These are phyloP conservation scores for Marchantia paleacea DNA, from an alignment of 225 moss, liverwort and hornwort species.

Conservation along the genomic window DNA sequence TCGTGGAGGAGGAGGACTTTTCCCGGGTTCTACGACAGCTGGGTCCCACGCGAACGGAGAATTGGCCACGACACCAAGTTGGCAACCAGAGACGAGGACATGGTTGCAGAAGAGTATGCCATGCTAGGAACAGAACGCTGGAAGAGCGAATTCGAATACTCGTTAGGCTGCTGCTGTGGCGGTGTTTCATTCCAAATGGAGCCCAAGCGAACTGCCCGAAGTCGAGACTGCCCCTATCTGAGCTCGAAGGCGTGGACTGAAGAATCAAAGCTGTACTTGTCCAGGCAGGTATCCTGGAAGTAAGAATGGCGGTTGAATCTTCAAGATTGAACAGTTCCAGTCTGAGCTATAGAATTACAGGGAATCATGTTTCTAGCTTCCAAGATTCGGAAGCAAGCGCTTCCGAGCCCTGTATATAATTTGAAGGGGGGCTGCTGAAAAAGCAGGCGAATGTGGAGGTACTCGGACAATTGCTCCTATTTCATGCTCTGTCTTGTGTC, in stretches of 20 bases:
- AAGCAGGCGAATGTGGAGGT: not conserved
- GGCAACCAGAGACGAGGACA: not conserved
- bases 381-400: conserved; percentile 3
- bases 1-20: conserved; percentile 7
- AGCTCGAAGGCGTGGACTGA: not conserved
- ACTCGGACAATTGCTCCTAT: too few relatives aligned
- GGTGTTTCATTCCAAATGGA: not conserved
- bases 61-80: conserved; percentile 5
- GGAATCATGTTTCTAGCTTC: not conserved
- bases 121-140: not conserved
- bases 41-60: conserved; percentile 15
- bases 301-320: conserved; percentile 6
- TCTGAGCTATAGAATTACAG: not conserved
- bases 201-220: not conserved
- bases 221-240: not conserved
- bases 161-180: not conserved
- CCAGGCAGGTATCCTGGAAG: not conserved
- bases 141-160: not conserved
- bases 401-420: not conserved
- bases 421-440: not conserved
- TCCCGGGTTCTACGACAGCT: not conserved
- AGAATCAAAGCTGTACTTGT: not conserved
- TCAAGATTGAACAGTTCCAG: not conserved
- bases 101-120: not conserved
- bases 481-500: not conserved